Evolutionary conservation across 2,329 filamentous ascomycete species (phyloP).

Genomic region (Ceratocystis cacaofunesta): DNA sequence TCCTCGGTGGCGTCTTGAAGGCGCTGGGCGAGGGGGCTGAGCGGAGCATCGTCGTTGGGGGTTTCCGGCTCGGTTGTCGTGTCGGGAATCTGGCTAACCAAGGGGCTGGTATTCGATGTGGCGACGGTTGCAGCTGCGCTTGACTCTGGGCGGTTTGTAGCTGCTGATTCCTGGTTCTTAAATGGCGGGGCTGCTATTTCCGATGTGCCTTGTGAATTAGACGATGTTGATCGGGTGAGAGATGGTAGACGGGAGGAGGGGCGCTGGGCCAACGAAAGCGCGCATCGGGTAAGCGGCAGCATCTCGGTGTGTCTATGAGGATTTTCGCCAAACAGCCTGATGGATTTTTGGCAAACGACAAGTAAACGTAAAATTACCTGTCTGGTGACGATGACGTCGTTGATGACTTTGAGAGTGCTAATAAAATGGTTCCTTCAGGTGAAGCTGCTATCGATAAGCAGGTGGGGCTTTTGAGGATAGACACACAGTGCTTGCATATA

Average conservation of each 20-base stretch:
- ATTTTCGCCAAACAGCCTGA: background rate
- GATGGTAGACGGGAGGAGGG: background rate
- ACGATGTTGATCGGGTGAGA: background rate
- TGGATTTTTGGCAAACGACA: background rate
- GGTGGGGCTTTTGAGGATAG: background rate
- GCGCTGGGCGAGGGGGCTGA: constrained; percentile 28
- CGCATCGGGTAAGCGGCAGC: background rate
- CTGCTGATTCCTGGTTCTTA: background rate
- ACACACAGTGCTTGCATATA: too few relatives aligned
- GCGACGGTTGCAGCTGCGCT: background rate
- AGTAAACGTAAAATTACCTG: too few relatives aligned
- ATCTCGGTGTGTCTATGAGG: background rate
- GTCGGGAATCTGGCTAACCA: too few relatives aligned
- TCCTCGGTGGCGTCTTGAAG: constrained; percentile 50
- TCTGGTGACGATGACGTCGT: background rate
- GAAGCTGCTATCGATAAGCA: background rate
- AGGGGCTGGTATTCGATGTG: background rate
- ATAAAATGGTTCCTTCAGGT: background rate
- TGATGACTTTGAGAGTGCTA: background rate
- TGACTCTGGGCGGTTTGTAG: background rate
- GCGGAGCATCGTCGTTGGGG: background rate
- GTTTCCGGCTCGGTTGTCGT: background rate
- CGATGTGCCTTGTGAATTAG: too few relatives aligned
- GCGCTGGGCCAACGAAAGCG: background rate
- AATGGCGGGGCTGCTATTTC: background rate